These are phyloP conservation scores for Phialemonium atrogriseum DNA, from an alignment of 2,329 filamentous ascomycete species.

Conservation along the genomic window DNA sequence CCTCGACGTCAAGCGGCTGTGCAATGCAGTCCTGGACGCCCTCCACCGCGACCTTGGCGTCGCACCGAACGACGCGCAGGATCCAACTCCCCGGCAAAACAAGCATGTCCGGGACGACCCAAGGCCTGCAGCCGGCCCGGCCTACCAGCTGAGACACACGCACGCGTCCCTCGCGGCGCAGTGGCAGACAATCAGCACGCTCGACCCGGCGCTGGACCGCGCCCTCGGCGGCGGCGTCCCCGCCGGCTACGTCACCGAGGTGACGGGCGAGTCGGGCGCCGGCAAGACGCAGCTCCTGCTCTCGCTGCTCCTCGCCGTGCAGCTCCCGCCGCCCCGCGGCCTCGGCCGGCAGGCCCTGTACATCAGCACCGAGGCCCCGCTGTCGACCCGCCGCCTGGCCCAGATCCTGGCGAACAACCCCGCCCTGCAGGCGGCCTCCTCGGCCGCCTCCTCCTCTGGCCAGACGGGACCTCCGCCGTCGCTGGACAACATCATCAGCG, in stretches of 20 bases:
- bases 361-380: slow-evolving; percentile 82
- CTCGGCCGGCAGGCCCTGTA: slow-evolving; percentile 73
- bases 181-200: slow-evolving; percentile 65
- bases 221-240: slow-evolving; percentile 74
- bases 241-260: slow-evolving; percentile 73
- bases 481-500: slow-evolving; percentile 68
- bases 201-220: slow-evolving; percentile 64
- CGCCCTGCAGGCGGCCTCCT: slow-evolving; percentile 42
- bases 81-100: slow-evolving; percentile 7
- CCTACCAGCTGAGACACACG: slow-evolving; percentile 19
- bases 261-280: slow-evolving; percentile 86
- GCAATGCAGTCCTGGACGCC: slow-evolving; percentile 55
- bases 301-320: slow-evolving; percentile 72
- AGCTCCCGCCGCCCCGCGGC: slow-evolving; percentile 67
- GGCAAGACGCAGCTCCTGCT: slow-evolving; percentile 95
- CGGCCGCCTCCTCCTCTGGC: too few relatives aligned
- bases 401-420: slow-evolving; percentile 70
- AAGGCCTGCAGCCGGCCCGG: background rate
- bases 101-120: slow-evolving; percentile 2
- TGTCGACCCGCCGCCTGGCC: slow-evolving; percentile 71
- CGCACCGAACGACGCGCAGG: slow-evolving; percentile 1
- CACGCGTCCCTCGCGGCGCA: slow-evolving; percentile 27
- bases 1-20: slow-evolving; percentile 68
- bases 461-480: slow-evolving; percentile 40
- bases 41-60: slow-evolving; percentile 56